Evolutionary conservation across 1,139 yeast genomes (phyloP).

Genomic region (Dujonia santamariae): DNA sequence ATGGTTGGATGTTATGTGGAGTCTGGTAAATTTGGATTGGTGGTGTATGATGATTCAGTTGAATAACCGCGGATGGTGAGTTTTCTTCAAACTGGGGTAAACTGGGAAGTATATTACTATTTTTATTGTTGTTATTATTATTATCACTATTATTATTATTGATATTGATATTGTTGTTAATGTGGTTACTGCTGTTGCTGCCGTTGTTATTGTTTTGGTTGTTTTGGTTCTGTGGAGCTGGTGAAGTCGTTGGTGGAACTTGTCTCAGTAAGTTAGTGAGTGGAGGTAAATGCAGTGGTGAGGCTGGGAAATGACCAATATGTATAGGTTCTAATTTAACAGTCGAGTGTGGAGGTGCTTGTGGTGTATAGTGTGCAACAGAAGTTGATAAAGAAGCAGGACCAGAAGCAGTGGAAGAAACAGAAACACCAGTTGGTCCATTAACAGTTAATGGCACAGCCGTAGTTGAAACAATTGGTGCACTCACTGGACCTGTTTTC

Average conservation of each 20-base stretch:
- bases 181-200: neutral
- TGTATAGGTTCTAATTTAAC: neutral
- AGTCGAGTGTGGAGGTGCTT: neutral
- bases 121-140: too few relatives aligned
- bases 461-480: neutral
- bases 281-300: neutral
- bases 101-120: too few relatives aligned
- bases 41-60: too few relatives aligned
- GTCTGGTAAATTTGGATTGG: too few relatives aligned
- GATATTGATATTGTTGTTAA: neutral
- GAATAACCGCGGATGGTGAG: too few relatives aligned
- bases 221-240: neutral
- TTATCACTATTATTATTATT: too few relatives aligned
- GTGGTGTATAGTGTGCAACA: neutral
- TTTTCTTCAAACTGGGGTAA: too few relatives aligned
- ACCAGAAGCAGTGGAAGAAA: slow-evolving; percentile 2
- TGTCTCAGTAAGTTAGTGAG: too few relatives aligned
- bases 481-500: neutral
- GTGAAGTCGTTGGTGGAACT: neutral
- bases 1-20: too few relatives aligned
- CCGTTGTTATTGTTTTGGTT: neutral
- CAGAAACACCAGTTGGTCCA: neutral
- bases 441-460: too few relatives aligned
- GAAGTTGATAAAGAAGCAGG: slow-evolving; percentile 1
- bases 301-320: neutral